phyloP scores from a whole-genome alignment of 116 monocot genomes.

The Zostera marina region DNA sequence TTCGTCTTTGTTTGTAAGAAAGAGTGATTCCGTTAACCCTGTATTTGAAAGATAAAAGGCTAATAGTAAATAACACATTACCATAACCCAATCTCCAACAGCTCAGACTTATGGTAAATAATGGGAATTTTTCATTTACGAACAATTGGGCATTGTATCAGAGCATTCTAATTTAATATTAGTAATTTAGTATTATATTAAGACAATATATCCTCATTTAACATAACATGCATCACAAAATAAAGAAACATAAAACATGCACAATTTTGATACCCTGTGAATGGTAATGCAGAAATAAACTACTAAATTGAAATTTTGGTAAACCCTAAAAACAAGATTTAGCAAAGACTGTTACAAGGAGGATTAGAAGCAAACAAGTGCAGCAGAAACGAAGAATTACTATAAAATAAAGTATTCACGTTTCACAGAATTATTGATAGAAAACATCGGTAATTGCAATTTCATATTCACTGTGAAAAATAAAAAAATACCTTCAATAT shows the following conservation, averaged over 20 bases:
- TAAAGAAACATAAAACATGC: no score
- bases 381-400: no score
- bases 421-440: neutral
- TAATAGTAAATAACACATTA: neutral
- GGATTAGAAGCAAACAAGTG: neutral
- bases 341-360: slow-evolving; percentile 2
- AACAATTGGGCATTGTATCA: neutral
- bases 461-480: neutral
- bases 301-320: no score
- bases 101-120: neutral
- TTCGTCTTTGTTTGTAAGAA: slow-evolving; percentile 78
- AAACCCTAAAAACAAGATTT: neutral
- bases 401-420: neutral
- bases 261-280: no score
- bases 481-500: slow-evolving; percentile 65
- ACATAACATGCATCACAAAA: neutral
- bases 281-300: no score
- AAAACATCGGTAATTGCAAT: neutral
- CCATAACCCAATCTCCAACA: neutral
- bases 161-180: no score
- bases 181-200: no score
- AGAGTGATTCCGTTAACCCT: slow-evolving; percentile 95
- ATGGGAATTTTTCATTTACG: neutral
- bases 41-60: slow-evolving; percentile 8
- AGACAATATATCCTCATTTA: neutral